Base-by-base conservation (phyloP, 2,329 filamentous ascomycete species). In the Plenodomus lindquistii region DNA sequence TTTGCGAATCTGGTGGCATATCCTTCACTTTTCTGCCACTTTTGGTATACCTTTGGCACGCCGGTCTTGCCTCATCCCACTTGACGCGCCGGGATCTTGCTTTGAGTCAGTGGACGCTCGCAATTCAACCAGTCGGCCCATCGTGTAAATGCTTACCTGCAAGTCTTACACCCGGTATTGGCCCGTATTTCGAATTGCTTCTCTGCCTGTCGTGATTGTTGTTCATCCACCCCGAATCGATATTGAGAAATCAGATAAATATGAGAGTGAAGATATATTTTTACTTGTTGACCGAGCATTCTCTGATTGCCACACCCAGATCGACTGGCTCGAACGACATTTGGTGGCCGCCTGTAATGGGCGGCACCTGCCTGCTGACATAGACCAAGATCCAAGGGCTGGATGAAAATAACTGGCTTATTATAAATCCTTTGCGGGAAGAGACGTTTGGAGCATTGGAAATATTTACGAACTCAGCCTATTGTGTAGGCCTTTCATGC, bases 11-110 rank as follows among this genome's bases (percentile, higher is more conserved):
- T 54, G 15, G 50, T 18, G 18, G 41, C 46, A 11, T 73, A 73
- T 24, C 70, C 70, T 43, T 71, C 69, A 43, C 72, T 41, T 60
- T 71, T 24, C 71, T 65, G 18, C 71, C 71, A 5, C 69, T 70
- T 38, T 65, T 69, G 9, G 61, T 67, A 50, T 71, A 75, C 35
- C 64, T 65, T 10, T 52, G 46, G 42, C 71, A 73, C 10, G 52
- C 45, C 16, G 71, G 69, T 40, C 63, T 68, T 4, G 42, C 52
- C 48, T 73, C 70, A 44, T 73, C 70, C 45, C 69, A 73, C 46
- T 73, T 73, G 16, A 72, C 57, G 17, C 63, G 64, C 22, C 70
- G 71, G 43, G 68, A 56, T 44, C 61, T 62, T 24, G 15, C 16
- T 9, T 29, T 8, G 16, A 27, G 40, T 64, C 35, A 65, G 37